A percentile compares a stretch with the other conserved stretches of the same genome.
These are phyloP conservation scores for Tremellales sp. DNA, from an alignment of 1,284 basidiomycete species.

Conservation along the genomic window DNA sequence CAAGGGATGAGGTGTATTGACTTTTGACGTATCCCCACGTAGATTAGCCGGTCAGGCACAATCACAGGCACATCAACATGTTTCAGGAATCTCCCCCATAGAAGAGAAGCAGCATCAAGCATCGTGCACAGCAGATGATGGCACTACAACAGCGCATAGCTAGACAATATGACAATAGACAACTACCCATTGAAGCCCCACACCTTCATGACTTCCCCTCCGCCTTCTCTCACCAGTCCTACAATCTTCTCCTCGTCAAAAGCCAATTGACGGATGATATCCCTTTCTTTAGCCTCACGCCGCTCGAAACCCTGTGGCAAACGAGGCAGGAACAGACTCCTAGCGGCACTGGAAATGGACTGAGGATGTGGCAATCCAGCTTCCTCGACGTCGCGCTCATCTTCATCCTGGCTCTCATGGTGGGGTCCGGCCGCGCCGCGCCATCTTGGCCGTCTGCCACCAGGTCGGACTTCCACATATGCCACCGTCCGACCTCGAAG, in stretches of 20 bases:
- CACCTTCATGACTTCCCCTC: slow-evolving; percentile 31
- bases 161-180: no score
- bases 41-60: no score
- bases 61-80: no score
- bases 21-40: no score
- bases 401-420: slow-evolving; percentile 2
- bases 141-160: no score
- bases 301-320: slow-evolving; percentile 18
- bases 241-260: slow-evolving; percentile 50
- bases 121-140: no score
- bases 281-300: neutral
- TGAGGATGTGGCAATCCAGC: slow-evolving; percentile 36
- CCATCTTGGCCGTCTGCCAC: slow-evolving; percentile 20
- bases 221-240: slow-evolving; percentile 25
- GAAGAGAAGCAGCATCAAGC: no score
- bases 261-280: slow-evolving; percentile 33
- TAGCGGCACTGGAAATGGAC: slow-evolving; percentile 39
- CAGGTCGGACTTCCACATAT: slow-evolving; percentile 38
- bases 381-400: neutral
- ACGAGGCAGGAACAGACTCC: slow-evolving; percentile 35
- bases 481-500: slow-evolving; percentile 27
- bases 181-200: slow-evolving; percentile 36
- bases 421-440: slow-evolving; percentile 20
- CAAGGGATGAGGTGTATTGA: no score
- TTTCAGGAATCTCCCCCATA: no score